These are phyloP conservation scores for Fallopia convolvulus DNA, from an alignment of 148 eudicot species.

Conservation along the genomic window DNA sequence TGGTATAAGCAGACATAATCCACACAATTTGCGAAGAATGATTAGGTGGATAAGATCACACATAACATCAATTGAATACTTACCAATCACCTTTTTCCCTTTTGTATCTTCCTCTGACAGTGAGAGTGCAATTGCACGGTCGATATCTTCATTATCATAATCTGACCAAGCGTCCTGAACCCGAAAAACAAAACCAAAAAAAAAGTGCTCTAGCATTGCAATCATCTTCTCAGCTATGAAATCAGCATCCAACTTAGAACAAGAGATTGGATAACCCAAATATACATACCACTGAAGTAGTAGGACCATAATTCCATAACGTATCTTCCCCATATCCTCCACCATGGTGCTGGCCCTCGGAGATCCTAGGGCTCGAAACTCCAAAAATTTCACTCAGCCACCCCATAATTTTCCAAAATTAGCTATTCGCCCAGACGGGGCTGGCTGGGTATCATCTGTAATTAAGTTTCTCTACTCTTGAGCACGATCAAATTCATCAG, in stretches of 20 bases:
- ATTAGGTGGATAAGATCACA: neutral
- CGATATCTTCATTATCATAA: constrained; percentile 67
- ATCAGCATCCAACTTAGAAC: neutral
- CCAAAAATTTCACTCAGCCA: constrained; percentile 78
- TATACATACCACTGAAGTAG: constrained; percentile 40
- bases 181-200: neutral
- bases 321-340: constrained; percentile 55
- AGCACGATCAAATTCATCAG: neutral
- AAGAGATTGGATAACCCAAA: neutral
- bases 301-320: constrained; percentile 48
- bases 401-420: constrained; percentile 42
- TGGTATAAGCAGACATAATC: neutral
- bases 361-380: constrained; percentile 54
- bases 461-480: neutral
- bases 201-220: neutral
- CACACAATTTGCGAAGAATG: neutral
- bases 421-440: neutral
- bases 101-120: constrained; percentile 58
- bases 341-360: constrained; percentile 60
- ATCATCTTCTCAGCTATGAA: neutral
- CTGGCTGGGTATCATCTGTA: constrained; percentile 23
- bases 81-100: constrained; percentile 78
- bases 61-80: constrained; percentile 13
- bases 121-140: constrained; percentile 85
- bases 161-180: constrained; percentile 62